Evolutionary conservation across 163 green algal genomes (phyloP).

Genomic region (Prototheca cutis): DNA sequence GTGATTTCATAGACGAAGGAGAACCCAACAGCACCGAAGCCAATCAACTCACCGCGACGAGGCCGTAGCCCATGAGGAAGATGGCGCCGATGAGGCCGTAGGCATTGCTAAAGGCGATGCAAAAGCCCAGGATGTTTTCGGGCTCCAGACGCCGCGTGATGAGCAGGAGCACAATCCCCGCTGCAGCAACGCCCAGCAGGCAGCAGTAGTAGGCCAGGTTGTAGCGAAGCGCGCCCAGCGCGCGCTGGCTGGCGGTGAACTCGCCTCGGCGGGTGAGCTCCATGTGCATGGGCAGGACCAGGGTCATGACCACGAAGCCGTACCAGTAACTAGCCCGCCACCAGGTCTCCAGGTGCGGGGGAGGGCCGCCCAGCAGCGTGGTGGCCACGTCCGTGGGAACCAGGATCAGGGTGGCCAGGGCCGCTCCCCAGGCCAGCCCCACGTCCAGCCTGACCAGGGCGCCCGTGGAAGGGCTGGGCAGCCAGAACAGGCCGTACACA

Average conservation of each 20-base stretch:
- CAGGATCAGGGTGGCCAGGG: conserved; percentile 38
- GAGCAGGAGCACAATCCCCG: conserved; percentile 54
- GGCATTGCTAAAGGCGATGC: conserved; percentile 56
- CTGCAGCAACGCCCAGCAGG: conserved; percentile 31
- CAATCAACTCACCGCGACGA: conserved; percentile 51
- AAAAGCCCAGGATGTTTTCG: conserved; percentile 45
- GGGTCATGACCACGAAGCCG: conserved; percentile 32
- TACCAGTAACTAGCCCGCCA: conserved; percentile 38
- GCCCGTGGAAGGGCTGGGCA: conserved; percentile 12
- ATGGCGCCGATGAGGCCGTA: conserved; percentile 67
- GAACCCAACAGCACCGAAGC: not conserved
- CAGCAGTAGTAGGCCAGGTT: conserved; percentile 57
- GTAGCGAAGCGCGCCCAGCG: conserved; percentile 19
- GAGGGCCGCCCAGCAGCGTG: conserved; percentile 18
- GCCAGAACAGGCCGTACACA: conserved; percentile 7
- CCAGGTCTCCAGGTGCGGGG: conserved; percentile 9
- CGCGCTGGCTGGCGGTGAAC: conserved; percentile 34
- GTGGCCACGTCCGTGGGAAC: conserved; percentile 41
- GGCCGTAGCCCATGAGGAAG: conserved; percentile 68
- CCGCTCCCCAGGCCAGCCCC: conserved; percentile 40
- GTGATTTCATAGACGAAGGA: not conserved
- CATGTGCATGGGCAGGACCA: conserved; percentile 65
- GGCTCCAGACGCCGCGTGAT: conserved; percentile 23
- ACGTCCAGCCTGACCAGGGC: conserved; percentile 34
- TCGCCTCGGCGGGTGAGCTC: conserved; percentile 55